phyloP scores from a whole-genome alignment of 257 asterid species.

The Nyctanthes arbortristis region DNA sequence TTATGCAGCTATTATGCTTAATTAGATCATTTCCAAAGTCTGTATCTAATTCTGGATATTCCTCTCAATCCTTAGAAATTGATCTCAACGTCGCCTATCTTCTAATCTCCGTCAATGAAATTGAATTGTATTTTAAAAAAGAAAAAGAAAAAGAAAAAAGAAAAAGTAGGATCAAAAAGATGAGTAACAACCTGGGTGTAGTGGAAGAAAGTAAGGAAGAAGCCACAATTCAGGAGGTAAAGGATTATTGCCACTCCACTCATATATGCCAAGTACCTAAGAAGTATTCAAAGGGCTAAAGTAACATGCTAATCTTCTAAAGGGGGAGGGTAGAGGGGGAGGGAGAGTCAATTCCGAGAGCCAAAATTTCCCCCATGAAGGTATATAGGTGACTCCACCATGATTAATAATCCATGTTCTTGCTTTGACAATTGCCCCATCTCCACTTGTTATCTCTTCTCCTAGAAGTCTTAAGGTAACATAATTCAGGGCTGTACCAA shows the following conservation, averaged over 20 bases:
- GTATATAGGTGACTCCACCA: conserved; percentile 64
- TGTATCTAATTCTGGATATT: no score
- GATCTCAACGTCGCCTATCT: background rate
- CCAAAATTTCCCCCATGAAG: conserved; percentile 78
- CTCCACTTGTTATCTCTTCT: conserved; percentile 36
- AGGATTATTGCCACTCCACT: conserved; percentile 78
- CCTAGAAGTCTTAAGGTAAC: conserved; percentile 59
- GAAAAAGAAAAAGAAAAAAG: no score
- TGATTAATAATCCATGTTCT: conserved; percentile 68
- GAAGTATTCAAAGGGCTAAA: background rate
- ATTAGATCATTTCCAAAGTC: no score
- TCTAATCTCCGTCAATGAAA: background rate
- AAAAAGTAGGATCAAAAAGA: background rate
- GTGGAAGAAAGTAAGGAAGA: conserved; percentile 59
- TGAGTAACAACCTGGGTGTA: conserved; percentile 70
- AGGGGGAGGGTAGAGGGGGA: background rate
- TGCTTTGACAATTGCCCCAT: conserved; percentile 49
- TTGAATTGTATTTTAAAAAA: background rate
- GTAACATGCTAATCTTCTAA: no score
- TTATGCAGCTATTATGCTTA: no score
- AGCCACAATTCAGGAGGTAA: conserved; percentile 84
- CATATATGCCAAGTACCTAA: conserved; percentile 72
- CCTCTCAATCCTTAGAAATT: no score
- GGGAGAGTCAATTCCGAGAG: conserved; percentile 53
- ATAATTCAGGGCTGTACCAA: conserved; percentile 59